Conservation (phyloP, 2,329 filamentous ascomycete genomes). For the Xylariaceae sp. region DNA sequence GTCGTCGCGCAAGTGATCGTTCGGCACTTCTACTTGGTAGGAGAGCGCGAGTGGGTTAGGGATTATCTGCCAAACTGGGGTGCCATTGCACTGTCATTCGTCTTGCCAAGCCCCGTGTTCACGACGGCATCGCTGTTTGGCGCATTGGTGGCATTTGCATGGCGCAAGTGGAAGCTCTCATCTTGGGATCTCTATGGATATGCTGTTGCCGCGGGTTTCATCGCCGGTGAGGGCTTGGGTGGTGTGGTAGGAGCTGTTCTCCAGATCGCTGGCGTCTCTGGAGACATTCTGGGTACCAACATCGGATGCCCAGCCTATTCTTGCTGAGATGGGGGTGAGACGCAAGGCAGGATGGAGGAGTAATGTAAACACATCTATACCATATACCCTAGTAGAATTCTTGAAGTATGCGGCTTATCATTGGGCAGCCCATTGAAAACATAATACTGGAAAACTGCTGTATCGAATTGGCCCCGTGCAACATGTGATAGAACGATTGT, state of each 20-base stretch:
- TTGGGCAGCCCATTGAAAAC: no score
- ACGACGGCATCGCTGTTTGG: conserved; percentile 57
- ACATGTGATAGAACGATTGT: no score
- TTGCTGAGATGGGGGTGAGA: conserved; percentile 19
- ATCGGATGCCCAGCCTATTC: conserved; percentile 29
- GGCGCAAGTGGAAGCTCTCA: conserved; percentile 50
- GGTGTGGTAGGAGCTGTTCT: conserved; percentile 53
- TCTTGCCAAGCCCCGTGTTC: conserved; percentile 54
- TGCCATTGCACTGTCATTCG: conserved; percentile 56
- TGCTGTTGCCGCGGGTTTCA: conserved; percentile 56
- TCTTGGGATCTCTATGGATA: conserved; percentile 57
- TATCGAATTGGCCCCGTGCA: no score
- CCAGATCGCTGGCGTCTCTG: conserved; percentile 32
- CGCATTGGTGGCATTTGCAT: conserved; percentile 46
- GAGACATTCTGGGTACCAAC: conserved; percentile 30
- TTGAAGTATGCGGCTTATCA: no score
- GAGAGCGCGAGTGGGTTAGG: conserved; percentile 50
- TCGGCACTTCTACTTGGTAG: conserved; percentile 52
- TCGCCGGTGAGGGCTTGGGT: conserved; percentile 61
- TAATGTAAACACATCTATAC: background rate
- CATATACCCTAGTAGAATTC: no score
- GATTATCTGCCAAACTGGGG: conserved; percentile 60
- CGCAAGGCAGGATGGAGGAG: background rate
- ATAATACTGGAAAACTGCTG: no score
- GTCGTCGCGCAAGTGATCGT: conserved; percentile 49